Evolutionary conservation across 345 rosid genomes (phyloP).

Genomic region (Arabidopsis arenosa): DNA sequence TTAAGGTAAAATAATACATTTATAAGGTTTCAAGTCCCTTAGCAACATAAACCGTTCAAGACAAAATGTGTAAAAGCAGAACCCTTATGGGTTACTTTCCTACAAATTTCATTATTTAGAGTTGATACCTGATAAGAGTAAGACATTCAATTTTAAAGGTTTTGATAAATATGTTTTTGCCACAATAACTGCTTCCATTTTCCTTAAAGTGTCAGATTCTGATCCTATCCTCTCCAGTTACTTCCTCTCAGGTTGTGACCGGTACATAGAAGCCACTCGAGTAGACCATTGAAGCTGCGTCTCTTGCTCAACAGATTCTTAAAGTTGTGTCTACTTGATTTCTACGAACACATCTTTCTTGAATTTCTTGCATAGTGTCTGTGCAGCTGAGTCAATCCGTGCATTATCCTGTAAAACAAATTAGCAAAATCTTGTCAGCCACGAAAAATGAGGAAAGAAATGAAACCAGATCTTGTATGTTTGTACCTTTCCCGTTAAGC

Average conservation of each 20-base stretch:
- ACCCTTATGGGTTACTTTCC: constrained; percentile 23
- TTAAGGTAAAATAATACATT: constrained; percentile 9
- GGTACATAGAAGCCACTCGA: constrained; percentile 7
- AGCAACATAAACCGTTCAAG: constrained; percentile 24
- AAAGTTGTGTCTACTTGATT: constrained; percentile 36
- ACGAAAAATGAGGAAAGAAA: background rate
- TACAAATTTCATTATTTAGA: constrained; percentile 2
- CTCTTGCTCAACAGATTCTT: constrained; percentile 15
- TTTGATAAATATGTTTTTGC: background rate
- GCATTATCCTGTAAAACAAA: constrained; percentile 55
- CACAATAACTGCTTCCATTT: constrained; percentile 4
- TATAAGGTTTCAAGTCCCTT: constrained; percentile 6
- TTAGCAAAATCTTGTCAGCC: constrained; percentile 15
- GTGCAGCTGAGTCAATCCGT: constrained; percentile 59
- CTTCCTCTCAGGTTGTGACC: constrained; percentile 25
- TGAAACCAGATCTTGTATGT: constrained; percentile 6
- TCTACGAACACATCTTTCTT: constrained; percentile 56
- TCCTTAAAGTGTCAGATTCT: constrained; percentile 24
- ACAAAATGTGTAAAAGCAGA: constrained; percentile 2
- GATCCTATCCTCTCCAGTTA: constrained; percentile 28
- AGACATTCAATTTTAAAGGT: background rate
- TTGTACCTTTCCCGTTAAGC: constrained; percentile 81
- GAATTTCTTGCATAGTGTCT: constrained; percentile 64
- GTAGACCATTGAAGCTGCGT: constrained; percentile 22
- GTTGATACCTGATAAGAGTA: constrained; percentile 30